These are phyloP conservation scores for Fusarium pseudocircinatum DNA, from an alignment of 2,329 filamentous ascomycete species.

Conservation along the genomic window DNA sequence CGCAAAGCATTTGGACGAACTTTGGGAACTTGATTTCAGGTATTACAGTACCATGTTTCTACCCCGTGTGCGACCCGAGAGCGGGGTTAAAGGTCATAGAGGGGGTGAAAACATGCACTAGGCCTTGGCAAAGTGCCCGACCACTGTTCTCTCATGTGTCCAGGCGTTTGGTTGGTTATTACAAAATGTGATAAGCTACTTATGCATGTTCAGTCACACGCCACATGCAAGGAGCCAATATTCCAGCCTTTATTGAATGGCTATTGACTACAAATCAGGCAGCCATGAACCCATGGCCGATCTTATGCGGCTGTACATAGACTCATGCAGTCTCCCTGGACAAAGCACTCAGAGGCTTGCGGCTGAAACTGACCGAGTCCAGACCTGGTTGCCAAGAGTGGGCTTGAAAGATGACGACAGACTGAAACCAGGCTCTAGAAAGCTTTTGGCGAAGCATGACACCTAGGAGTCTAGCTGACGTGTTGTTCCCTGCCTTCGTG, in stretches of 20 bases:
- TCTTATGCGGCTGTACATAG: no score
- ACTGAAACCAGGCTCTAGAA: neutral
- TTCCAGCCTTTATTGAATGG: neutral
- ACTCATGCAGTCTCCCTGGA: neutral
- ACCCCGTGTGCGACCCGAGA: neutral
- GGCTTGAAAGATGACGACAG: neutral
- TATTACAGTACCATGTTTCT: neutral
- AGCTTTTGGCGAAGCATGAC: neutral
- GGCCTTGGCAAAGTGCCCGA: neutral
- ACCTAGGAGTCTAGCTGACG: neutral
- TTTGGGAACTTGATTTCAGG: neutral
- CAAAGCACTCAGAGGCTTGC: neutral
- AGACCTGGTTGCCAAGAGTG: neutral
- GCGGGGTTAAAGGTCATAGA: neutral
- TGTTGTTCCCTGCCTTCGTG: neutral
- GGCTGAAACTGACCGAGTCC: neutral
- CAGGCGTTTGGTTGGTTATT: neutral
- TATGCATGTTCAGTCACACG: neutral
- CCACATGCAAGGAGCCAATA: neutral
- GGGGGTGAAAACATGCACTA: neutral
- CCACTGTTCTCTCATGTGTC: rapidly evolving
- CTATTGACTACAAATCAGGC: neutral
- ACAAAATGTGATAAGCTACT: neutral
- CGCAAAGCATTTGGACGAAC: no score
- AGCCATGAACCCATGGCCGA: rapidly evolving